These are phyloP conservation scores for Gilbertella persicaria DNA, from an alignment of 371 early-diverging fungal genomes.

Conservation along the genomic window DNA sequence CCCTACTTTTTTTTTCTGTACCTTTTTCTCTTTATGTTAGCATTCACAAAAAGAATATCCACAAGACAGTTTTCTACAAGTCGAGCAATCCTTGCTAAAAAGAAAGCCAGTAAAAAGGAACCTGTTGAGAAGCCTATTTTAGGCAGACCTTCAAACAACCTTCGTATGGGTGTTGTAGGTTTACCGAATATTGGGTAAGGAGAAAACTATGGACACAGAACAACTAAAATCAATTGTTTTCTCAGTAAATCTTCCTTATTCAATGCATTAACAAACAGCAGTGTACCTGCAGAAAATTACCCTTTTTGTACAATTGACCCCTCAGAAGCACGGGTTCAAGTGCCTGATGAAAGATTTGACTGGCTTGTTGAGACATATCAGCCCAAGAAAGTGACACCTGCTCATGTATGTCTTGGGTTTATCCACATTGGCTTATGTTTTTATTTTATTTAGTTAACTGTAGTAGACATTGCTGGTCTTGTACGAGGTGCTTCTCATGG, in stretches of 20 bases:
- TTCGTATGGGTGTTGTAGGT: constrained; percentile 95
- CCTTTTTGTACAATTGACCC: constrained; percentile 84
- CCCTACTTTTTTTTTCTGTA: not conserved
- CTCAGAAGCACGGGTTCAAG: constrained; percentile 76
- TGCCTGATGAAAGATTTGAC: constrained; percentile 84
- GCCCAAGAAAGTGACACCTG: constrained; percentile 64
- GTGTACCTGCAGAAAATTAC: constrained; percentile 82
- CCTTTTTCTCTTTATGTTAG: constrained; percentile 1
- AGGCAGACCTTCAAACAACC: constrained; percentile 77
- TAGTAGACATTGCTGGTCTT: constrained; percentile 96
- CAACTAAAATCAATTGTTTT: not conserved
- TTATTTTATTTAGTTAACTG: constrained; percentile 55
- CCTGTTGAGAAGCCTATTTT: constrained; percentile 42
- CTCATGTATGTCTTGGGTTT: constrained; percentile 42
- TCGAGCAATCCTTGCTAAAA: constrained; percentile 13
- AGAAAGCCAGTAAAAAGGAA: constrained; percentile 16
- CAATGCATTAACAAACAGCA: constrained; percentile 84
- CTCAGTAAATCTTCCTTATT: constrained; percentile 85
- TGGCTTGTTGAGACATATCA: constrained; percentile 70
- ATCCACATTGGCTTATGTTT: not conserved
- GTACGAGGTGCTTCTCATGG: constrained; percentile 87
- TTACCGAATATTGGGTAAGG: constrained; percentile 92
- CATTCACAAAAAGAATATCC: not conserved
- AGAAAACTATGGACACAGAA: not conserved
- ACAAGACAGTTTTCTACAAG: constrained; percentile 1